These are phyloP conservation scores for Cutaneotrichosporon sp. DNA, from an alignment of 1,284 basidiomycete genomes.

Conservation along the genomic window DNA sequence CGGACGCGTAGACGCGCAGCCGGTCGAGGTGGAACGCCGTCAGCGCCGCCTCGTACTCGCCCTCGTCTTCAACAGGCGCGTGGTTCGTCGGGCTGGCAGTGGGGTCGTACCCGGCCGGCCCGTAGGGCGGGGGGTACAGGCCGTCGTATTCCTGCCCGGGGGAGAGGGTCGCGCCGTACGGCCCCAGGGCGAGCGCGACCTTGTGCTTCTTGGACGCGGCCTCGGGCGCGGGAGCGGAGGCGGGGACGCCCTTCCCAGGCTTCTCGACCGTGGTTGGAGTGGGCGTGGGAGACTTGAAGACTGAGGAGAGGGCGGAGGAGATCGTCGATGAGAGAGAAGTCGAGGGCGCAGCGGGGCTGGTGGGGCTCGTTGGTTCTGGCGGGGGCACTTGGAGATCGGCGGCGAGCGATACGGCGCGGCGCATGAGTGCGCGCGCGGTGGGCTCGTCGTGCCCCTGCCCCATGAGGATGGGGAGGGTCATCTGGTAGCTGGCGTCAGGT, in stretches of 20 bases:
- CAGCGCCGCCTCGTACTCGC: conserved; percentile 56
- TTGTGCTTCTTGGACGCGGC: not conserved
- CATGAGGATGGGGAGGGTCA: conserved; percentile 11
- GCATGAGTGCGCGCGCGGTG: conserved; percentile 60
- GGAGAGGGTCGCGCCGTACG: conserved; percentile 67
- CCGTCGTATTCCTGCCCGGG: conserved; percentile 74
- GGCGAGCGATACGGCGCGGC: conserved; percentile 61
- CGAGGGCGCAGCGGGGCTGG: too few relatives aligned
- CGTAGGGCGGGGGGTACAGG: conserved; percentile 72
- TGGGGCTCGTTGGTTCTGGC: too few relatives aligned
- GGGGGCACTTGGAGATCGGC: conserved; percentile 21
- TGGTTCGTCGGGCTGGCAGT: conserved; percentile 17
- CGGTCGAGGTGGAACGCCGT: conserved; percentile 68
- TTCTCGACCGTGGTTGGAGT: too few relatives aligned
- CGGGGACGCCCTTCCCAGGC: too few relatives aligned
- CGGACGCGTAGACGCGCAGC: conserved; percentile 60
- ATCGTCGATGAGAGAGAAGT: not conserved
- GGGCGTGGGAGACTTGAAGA: too few relatives aligned
- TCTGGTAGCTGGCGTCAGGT: conserved; percentile 26
- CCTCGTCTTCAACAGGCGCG: not conserved
- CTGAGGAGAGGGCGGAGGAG: not conserved
- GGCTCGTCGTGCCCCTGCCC: conserved; percentile 51
- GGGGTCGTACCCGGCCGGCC: conserved; percentile 54
- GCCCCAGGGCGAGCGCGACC: conserved; percentile 72
- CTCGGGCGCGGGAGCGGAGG: not conserved